Conservation (phyloP, 176 grass and related monocot species). For the Eremochloa ophiuroides region DNA sequence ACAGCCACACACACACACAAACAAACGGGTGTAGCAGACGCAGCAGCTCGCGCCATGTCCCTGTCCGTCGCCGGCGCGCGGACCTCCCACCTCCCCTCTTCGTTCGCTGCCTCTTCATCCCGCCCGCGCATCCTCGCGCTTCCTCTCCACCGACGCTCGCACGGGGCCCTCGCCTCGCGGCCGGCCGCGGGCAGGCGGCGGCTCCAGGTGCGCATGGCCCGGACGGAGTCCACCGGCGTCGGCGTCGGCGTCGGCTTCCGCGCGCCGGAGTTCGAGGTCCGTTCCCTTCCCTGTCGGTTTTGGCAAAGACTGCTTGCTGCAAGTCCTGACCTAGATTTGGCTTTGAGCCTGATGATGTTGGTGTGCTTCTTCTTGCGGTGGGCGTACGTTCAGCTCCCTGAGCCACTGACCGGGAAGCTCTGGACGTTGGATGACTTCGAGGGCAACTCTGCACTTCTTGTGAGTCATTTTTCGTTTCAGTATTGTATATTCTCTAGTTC, state of each 20-base stretch:
- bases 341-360: background rate
- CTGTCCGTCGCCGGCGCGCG: background rate
- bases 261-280: slow-evolving; percentile 7
- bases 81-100: background rate
- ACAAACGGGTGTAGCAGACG: background rate
- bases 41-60: slow-evolving; percentile 5
- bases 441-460: slow-evolving; percentile 64
- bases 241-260: background rate
- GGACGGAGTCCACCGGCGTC: slow-evolving; percentile 47
- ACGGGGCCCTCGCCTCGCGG: background rate
- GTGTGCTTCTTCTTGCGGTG: background rate
- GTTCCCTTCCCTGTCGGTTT: background rate
- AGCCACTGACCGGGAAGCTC: slow-evolving; percentile 68
- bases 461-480: background rate
- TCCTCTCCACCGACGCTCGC: background rate
- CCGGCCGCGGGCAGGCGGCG: background rate
- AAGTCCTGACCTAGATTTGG: background rate
- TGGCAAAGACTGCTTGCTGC: background rate
- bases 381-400: slow-evolving; percentile 50
- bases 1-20: slow-evolving; percentile 2
- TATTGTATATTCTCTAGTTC: background rate
- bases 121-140: background rate
- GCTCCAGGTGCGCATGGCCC: slow-evolving; percentile 47
- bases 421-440: slow-evolving; percentile 89
- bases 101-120: background rate